Percentiles rank a stretch among this genome's conserved stretches.
phyloP scores from a whole-genome alignment of 2,329 filamentous ascomycete species.

The Alternaria infectoria region DNA sequence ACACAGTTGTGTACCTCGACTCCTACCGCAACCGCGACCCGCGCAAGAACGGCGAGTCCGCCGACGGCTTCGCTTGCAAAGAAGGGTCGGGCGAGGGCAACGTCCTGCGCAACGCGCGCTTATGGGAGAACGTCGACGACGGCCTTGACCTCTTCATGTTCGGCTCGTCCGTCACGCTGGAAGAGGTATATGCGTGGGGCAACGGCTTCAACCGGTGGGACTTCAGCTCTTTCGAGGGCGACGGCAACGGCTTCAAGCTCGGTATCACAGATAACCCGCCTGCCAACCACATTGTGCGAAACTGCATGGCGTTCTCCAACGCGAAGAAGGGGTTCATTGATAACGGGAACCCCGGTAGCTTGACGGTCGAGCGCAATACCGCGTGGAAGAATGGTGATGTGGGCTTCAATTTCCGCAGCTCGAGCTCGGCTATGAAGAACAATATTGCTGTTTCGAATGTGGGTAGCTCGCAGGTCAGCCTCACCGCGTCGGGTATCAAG shows the following conservation, averaged over 20 bases:
- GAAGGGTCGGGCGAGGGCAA: slow-evolving; percentile 57
- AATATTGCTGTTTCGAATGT: slow-evolving; percentile 51
- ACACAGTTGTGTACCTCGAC: slow-evolving; percentile 31
- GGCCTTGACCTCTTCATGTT: slow-evolving; percentile 56
- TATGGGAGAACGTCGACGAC: slow-evolving; percentile 61
- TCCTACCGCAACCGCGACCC: slow-evolving; percentile 43
- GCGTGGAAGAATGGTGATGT: slow-evolving; percentile 55
- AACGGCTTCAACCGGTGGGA: slow-evolving; percentile 56
- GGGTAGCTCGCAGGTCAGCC: slow-evolving; percentile 24
- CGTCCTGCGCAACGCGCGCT: slow-evolving; percentile 52
- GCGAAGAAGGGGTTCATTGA: slow-evolving; percentile 56
- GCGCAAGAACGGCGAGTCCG: slow-evolving; percentile 60
- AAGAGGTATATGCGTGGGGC: slow-evolving; percentile 55
- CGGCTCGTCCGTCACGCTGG: slow-evolving; percentile 51
- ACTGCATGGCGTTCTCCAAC: slow-evolving; percentile 56
- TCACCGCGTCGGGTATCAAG: slow-evolving; percentile 13
- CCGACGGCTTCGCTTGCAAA: slow-evolving; percentile 59
- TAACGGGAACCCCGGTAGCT: slow-evolving; percentile 52
- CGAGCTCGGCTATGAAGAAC: slow-evolving; percentile 44
- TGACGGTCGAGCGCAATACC: slow-evolving; percentile 53
- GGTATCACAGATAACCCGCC: slow-evolving; percentile 47
- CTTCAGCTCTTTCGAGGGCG: slow-evolving; percentile 53
- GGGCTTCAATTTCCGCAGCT: slow-evolving; percentile 49
- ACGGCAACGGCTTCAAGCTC: slow-evolving; percentile 59
- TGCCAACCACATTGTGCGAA: slow-evolving; percentile 54